Evolutionary conservation across 768 basidiomycete species (phyloP).

Genomic region (Megacollybia marginata): DNA sequence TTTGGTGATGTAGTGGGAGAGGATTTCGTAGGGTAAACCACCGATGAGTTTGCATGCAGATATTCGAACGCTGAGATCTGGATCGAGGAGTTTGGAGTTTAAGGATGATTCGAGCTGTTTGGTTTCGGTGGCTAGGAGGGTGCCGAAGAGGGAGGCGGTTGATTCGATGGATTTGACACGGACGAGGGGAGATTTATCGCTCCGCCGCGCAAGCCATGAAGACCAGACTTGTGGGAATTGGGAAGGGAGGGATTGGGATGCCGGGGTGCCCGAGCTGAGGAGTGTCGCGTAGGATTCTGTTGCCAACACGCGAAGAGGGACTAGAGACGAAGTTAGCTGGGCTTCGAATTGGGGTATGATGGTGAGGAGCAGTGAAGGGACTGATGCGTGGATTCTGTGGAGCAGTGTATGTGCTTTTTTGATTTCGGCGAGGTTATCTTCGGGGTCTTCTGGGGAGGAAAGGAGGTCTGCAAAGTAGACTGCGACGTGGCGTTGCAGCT

Average conservation of each 20-base stretch:
- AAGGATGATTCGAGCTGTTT: conserved; percentile 41
- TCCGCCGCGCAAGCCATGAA: conserved; percentile 72
- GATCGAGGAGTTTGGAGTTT: conserved; percentile 64
- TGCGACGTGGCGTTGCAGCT: conserved; percentile 82
- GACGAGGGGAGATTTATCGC: conserved; percentile 66
- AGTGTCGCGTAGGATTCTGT: conserved; percentile 86
- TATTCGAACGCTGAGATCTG: conserved; percentile 87
- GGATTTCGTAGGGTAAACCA: conserved; percentile 85
- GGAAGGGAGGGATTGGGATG: conserved; percentile 62
- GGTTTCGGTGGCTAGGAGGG: conserved; percentile 34
- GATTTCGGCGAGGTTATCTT: conserved; percentile 64
- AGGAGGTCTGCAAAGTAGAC: conserved; percentile 93
- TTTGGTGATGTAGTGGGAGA: conserved; percentile 70
- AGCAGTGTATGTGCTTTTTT: conserved; percentile 79
- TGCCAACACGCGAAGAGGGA: conserved; percentile 67
- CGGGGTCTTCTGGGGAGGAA: conserved; percentile 43
- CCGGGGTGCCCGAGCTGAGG: conserved; percentile 61
- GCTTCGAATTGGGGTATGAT: conserved; percentile 93
- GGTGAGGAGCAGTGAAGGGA: conserved; percentile 76
- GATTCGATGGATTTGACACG: conserved; percentile 77
- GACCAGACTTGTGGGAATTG: conserved; percentile 84
- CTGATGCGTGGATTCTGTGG: conserved; percentile 71
- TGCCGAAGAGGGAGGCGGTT: conserved; percentile 51
- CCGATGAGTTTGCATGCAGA: conserved; percentile 78
- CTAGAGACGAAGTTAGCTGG: conserved; percentile 73